These are phyloP conservation scores for Penicillium bovifimosum DNA, from an alignment of 495 filamentous ascomycete species.

Conservation along the genomic window DNA sequence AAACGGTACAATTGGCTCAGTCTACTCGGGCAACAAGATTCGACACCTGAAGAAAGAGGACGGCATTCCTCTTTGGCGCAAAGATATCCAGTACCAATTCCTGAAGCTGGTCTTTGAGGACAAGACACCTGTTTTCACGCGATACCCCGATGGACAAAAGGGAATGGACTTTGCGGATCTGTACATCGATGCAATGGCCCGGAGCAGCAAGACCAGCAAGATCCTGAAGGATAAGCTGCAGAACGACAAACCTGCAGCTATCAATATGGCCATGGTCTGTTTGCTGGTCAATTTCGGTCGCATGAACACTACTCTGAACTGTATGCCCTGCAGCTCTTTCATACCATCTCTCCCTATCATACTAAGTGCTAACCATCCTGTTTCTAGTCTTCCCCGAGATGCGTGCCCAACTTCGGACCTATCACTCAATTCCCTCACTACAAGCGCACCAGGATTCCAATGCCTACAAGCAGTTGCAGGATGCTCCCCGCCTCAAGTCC, in stretches of 20 bases:
- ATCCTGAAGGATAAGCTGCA: slow-evolving; percentile 95
- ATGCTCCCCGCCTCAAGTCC: slow-evolving; percentile 92
- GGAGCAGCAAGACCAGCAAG: slow-evolving; percentile 98
- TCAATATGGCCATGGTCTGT: slow-evolving; percentile 99
- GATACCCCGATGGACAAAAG: slow-evolving; percentile 61
- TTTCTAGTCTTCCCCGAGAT: slow-evolving; percentile 93
- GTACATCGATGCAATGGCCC: slow-evolving; percentile 97
- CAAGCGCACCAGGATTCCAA: slow-evolving; percentile 93
- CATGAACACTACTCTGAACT: slow-evolving; percentile 99
- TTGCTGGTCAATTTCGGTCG: slow-evolving; percentile 92
- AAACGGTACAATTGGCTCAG: slow-evolving; percentile 60
- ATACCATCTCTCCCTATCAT: background rate
- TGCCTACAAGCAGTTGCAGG: slow-evolving; percentile 96
- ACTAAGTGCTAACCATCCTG: slow-evolving; percentile 27
- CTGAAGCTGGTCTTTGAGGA: slow-evolving; percentile 88
- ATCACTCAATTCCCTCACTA: slow-evolving; percentile 93
- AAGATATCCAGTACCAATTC: slow-evolving; percentile 97
- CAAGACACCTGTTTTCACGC: slow-evolving; percentile 78
- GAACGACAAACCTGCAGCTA: slow-evolving; percentile 82
- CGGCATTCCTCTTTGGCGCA: slow-evolving; percentile 91
- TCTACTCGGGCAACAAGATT: slow-evolving; percentile 88
- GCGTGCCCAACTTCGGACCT: slow-evolving; percentile 95
- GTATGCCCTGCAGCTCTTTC: slow-evolving; percentile 44
- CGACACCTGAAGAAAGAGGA: slow-evolving; percentile 96
- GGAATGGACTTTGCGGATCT: slow-evolving; percentile 89